Evolutionary conservation across 176 grass and related monocot species (phyloP).

Genomic region (Cymbopogon citratus): DNA sequence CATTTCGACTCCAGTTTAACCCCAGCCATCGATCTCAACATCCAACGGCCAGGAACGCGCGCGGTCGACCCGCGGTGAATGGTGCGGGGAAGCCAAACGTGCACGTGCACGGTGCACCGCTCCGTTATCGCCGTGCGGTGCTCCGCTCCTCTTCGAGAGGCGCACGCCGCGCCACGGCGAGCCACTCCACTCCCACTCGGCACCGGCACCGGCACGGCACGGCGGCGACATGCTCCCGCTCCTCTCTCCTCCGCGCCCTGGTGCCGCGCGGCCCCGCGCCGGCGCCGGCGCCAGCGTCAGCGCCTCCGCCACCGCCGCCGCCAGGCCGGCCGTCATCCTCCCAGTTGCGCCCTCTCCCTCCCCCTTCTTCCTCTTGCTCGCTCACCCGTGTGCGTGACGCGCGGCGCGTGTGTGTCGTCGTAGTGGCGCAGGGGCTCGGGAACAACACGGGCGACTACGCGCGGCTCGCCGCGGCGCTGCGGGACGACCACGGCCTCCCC

Average conservation of each 20-base stretch:
- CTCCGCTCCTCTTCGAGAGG: constrained; percentile 19
- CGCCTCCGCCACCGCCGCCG: neutral
- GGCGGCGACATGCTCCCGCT: constrained; percentile 46
- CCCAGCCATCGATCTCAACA: too few relatives aligned
- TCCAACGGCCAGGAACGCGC: neutral
- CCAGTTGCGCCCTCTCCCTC: constrained; percentile 35
- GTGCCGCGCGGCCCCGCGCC: neutral
- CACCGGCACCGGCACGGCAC: neutral
- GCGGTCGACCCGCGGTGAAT: neutral
- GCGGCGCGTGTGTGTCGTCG: constrained; percentile 21
- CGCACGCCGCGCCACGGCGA: constrained; percentile 43
- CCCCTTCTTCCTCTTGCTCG: neutral
- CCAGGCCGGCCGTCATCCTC: constrained; percentile 65
- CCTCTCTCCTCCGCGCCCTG: constrained; percentile 11
- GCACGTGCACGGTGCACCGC: neutral
- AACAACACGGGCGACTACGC: constrained; percentile 90
- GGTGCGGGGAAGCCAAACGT: constrained; percentile 6
- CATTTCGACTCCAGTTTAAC: too few relatives aligned
- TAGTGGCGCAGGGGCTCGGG: constrained; percentile 77
- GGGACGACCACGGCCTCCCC: constrained; percentile 59
- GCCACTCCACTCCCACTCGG: neutral
- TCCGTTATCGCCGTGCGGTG: neutral
- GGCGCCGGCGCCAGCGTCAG: neutral
- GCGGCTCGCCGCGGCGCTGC: constrained; percentile 44
- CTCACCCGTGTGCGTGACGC: neutral